A percentile compares a stretch with the other conserved stretches of the same genome.
Evolutionary conservation across 371 early-diverging fungal species (phyloP).

Genomic region (Batkoa obscura): DNA sequence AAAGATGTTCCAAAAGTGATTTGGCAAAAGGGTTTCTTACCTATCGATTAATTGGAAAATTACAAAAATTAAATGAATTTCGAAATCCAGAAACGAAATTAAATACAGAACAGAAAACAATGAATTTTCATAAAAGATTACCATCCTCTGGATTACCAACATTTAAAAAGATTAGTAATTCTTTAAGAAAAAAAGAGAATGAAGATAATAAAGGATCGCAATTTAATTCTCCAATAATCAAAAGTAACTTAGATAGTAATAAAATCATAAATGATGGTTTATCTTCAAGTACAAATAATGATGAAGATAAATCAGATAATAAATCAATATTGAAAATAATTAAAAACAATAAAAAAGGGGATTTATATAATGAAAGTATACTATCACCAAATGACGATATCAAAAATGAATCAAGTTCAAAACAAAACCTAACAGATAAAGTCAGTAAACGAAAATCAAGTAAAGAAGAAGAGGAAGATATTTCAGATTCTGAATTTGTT

Average conservation of each 20-base stretch:
- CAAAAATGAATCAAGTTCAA: not conserved
- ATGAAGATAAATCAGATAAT: not conserved
- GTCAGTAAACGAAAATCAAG: not conserved
- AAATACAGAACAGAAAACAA: not conserved
- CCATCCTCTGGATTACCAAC: conserved; percentile 3
- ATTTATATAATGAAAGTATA: too few relatives aligned
- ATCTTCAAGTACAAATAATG: not conserved
- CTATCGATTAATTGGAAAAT: not conserved
- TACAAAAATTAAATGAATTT: not conserved
- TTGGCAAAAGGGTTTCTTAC: not conserved
- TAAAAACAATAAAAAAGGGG: too few relatives aligned
- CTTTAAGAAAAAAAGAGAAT: not conserved
- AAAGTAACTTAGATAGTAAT: not conserved
- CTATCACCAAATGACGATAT: not conserved
- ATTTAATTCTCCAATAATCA: conserved; percentile 6
- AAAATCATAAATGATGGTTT: not conserved
- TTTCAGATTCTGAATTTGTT: not conserved
- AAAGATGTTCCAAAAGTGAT: not conserved
- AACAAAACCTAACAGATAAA: not conserved
- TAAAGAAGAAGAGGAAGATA: not conserved
- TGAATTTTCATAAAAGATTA: not conserved
- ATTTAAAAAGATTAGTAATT: not conserved
- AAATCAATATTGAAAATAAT: not conserved
- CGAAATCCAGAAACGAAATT: not conserved
- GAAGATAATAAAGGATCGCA: not conserved